A percentile compares a stretch with the other conserved stretches of the same genome.
These are phyloP conservation scores for Chamaecrista fasciculata DNA, from an alignment of 306 rosid species.

Conservation along the genomic window DNA sequence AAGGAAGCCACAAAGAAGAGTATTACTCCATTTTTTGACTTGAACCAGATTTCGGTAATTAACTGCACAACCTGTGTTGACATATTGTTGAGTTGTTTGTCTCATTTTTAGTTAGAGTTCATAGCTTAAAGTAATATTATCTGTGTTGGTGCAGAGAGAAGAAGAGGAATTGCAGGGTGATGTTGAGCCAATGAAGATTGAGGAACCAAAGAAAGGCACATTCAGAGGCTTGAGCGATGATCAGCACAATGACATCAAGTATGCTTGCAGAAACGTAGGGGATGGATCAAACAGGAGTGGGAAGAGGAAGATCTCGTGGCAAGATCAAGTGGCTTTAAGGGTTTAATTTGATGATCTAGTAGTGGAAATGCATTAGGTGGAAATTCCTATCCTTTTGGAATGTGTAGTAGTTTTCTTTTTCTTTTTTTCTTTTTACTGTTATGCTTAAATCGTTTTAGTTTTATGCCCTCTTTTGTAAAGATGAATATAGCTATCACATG, in stretches of 20 bases:
- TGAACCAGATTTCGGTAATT: conserved; percentile 95
- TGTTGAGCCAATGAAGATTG: conserved; percentile 48
- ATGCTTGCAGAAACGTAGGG: conserved; percentile 71
- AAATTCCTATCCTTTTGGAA: conserved; percentile 31
- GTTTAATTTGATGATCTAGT: conserved; percentile 82
- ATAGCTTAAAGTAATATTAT: conserved; percentile 10
- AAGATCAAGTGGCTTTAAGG: conserved; percentile 91
- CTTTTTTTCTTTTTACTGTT: conserved; percentile 33
- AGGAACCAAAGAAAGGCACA: conserved; percentile 70
- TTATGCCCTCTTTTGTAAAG: conserved; percentile 52
- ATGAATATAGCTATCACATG: conserved; percentile 33
- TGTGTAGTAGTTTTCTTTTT: conserved; percentile 34
- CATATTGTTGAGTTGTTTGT: conserved; percentile 1
- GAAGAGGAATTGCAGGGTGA: conserved; percentile 77
- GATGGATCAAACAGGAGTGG: conserved; percentile 72
- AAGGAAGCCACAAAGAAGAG: conserved; percentile 65
- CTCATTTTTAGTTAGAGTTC: conserved; percentile 17
- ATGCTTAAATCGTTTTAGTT: conserved; percentile 26
- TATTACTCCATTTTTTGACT: conserved; percentile 65
- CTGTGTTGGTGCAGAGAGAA: conserved; percentile 59
- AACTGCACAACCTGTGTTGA: not conserved
- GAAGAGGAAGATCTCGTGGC: conserved; percentile 99
- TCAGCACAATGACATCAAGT: conserved; percentile 67
- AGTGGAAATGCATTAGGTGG: conserved; percentile 13
- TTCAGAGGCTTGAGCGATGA: conserved; percentile 54